Percentiles rank a stretch among this genome's conserved stretches.
Evolutionary conservation across 148 eudicot species (phyloP).

Genomic region (Beta vulgaris): DNA sequence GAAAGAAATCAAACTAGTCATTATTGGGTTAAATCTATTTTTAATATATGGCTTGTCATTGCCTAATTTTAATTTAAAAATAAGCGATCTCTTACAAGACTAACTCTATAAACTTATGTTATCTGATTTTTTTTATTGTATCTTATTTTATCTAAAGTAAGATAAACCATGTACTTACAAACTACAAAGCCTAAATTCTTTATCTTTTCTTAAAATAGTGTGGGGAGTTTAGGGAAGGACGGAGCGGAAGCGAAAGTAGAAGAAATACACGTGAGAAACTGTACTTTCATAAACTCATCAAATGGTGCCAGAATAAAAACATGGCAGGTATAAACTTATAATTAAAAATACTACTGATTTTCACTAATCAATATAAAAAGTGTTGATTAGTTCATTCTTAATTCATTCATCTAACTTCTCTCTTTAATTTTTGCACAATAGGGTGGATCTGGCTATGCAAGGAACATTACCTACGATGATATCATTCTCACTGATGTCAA

Average conservation of each 20-base stretch:
- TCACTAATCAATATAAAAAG: too few relatives aligned
- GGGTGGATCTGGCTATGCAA: conserved; percentile 58
- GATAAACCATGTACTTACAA: not conserved
- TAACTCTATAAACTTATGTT: too few relatives aligned
- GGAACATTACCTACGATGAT: conserved; percentile 34
- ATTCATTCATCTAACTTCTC: too few relatives aligned
- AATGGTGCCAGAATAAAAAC: conserved; percentile 61
- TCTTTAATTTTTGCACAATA: not conserved
- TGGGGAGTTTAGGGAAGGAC: conserved; percentile 51
- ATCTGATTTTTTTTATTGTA: too few relatives aligned
- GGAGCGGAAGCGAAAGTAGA: conserved; percentile 39
- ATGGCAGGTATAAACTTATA: conserved; percentile 46
- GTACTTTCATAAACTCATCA: conserved; percentile 29
- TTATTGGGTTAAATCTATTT: too few relatives aligned
- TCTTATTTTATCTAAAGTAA: not conserved
- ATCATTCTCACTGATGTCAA: conserved; percentile 30
- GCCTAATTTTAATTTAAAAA: too few relatives aligned
- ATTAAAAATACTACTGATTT: too few relatives aligned
- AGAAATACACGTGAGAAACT: conserved; percentile 32
- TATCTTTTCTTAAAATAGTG: conserved; percentile 23
- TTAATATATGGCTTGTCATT: too few relatives aligned
- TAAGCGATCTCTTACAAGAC: too few relatives aligned
- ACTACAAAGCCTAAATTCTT: not conserved
- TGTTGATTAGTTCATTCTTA: too few relatives aligned
- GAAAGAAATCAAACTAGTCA: too few relatives aligned